Base-by-base conservation (phyloP, 805 yeast species). In the Metschnikowia drakensbergensis region DNA sequence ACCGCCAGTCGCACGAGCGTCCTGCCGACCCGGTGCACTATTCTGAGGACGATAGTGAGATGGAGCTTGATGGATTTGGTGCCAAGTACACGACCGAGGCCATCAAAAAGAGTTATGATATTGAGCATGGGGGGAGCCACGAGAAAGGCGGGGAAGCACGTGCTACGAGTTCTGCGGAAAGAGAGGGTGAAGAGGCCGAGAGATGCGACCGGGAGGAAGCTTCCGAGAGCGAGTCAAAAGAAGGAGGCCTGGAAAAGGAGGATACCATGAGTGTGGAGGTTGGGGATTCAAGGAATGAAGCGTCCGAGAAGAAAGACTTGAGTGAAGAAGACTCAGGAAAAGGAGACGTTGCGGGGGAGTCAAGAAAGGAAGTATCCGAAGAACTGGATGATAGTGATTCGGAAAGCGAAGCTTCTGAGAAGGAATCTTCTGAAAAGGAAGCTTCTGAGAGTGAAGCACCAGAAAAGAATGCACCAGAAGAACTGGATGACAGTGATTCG, bases 31-130 rank as follows among this genome's bases (percentile, higher is more conserved):
- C 65, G 42, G 59, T 60, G 3, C 66, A 69, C 48, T 71, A 62
- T 43, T 68, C 65, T 39, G 76, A 71, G 53, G 75, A 71, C 49
- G 72, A 67, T 48, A 70, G 72, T 49, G 75, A 70, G 22, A 42
- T 70, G 37, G 75, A 69, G 40, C 51, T 68, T 42, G 72, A 66
- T 42, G 51, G 36, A 3, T 56, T 65, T 36, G 63, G 62, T 7
- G 48, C 54, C 22, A 54, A 55, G 29, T 54, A 58, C 13, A 53
- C 68, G 6, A 66, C 69, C 3, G 72, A 68, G 43, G 66, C 65
- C 1, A 58, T 62, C 22, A 58, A 58, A 45, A 45, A 54, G 17
- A 51, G 57, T 40, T 65, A 65, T 42, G 60, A 65, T 28, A 57
- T 28, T 42, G 69, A 60, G 42, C 69, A 65, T 23, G 54, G 28